A percentile compares a stretch with the other conserved stretches of the same genome.
Evolutionary conservation across 805 yeast species (phyloP).

Genomic region (Metschnikowia chrysomelidarum): DNA sequence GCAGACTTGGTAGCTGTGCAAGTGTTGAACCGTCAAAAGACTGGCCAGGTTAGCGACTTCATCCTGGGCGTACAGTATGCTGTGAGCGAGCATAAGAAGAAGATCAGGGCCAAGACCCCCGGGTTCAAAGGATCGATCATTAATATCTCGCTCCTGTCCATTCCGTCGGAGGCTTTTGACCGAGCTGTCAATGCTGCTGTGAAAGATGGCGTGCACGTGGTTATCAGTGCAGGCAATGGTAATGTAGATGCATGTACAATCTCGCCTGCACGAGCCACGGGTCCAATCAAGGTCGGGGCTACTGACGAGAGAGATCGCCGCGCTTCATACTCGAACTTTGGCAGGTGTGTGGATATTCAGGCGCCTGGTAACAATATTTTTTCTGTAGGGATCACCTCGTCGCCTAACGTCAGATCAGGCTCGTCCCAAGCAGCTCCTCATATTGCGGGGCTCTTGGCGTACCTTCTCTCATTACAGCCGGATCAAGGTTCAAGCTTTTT

Average conservation of each 20-base stretch:
- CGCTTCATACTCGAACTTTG: conserved; percentile 88
- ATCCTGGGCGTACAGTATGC: conserved; percentile 67
- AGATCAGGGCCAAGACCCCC: conserved; percentile 52
- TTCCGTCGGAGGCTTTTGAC: conserved; percentile 54
- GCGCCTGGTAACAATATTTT: conserved; percentile 75
- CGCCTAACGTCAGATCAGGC: conserved; percentile 15
- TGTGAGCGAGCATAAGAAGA: conserved; percentile 51
- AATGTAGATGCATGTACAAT: conserved; percentile 73
- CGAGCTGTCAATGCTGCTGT: conserved; percentile 75
- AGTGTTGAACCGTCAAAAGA: conserved; percentile 65
- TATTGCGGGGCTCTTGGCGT: conserved; percentile 18
- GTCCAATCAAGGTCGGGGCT: conserved; percentile 83
- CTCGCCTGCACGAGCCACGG: conserved; percentile 81
- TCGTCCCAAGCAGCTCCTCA: conserved; percentile 22
- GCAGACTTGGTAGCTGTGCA: conserved; percentile 57
- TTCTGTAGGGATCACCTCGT: conserved; percentile 36
- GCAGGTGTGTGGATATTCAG: conserved; percentile 80
- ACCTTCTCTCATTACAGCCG: conserved; percentile 63
- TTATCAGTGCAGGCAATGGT: conserved; percentile 87
- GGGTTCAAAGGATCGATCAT: conserved; percentile 80
- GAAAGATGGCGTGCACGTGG: conserved; percentile 66
- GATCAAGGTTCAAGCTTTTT: conserved; percentile 60
- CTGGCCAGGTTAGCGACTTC: conserved; percentile 71
- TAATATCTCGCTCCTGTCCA: conserved; percentile 59
- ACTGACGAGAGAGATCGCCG: conserved; percentile 70